Evolutionary conservation across 2,329 filamentous ascomycete species (phyloP).

Genomic region (Didymella sp.): DNA sequence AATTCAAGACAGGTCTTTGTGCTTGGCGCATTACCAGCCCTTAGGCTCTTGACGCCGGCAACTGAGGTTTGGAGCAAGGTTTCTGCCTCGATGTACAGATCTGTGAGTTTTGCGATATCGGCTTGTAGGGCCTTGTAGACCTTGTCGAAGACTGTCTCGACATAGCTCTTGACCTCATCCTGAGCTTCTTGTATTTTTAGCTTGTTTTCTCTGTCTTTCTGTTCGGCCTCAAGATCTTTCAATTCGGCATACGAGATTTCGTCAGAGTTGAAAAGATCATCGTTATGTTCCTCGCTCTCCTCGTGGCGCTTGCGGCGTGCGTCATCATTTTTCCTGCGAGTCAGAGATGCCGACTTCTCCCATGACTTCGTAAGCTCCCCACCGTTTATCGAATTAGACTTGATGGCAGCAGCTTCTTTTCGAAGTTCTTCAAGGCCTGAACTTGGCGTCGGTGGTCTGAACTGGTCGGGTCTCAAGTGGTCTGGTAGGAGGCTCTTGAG

Average conservation of each 20-base stretch:
- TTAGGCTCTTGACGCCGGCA: slow-evolving; percentile 31
- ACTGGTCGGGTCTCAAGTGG: slow-evolving; percentile 14
- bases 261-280: slow-evolving; percentile 62
- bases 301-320: slow-evolving; percentile 60
- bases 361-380: slow-evolving; percentile 46
- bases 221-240: slow-evolving; percentile 61
- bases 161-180: slow-evolving; percentile 59
- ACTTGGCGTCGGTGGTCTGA: slow-evolving; percentile 16
- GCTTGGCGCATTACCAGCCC: slow-evolving; percentile 24
- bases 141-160: slow-evolving; percentile 58
- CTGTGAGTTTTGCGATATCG: slow-evolving; percentile 58
- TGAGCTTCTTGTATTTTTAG: slow-evolving; percentile 61
- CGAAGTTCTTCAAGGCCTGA: slow-evolving; percentile 33
- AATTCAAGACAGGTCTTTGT: slow-evolving; percentile 45
- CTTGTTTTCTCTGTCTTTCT: slow-evolving; percentile 60
- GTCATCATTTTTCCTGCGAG: slow-evolving; percentile 55
- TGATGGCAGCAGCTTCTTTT: slow-evolving; percentile 23
- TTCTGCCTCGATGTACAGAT: slow-evolving; percentile 52
- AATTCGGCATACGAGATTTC: slow-evolving; percentile 66
- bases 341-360: slow-evolving; percentile 55
- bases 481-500: slow-evolving; percentile 34
- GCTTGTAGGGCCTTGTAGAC: slow-evolving; percentile 58
- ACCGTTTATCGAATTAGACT: slow-evolving; percentile 29
- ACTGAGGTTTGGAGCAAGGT: slow-evolving; percentile 35
- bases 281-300: slow-evolving; percentile 60